These are phyloP conservation scores for Amaranthus cruentus DNA, from an alignment of 148 eudicot genomes.

Conservation along the genomic window DNA sequence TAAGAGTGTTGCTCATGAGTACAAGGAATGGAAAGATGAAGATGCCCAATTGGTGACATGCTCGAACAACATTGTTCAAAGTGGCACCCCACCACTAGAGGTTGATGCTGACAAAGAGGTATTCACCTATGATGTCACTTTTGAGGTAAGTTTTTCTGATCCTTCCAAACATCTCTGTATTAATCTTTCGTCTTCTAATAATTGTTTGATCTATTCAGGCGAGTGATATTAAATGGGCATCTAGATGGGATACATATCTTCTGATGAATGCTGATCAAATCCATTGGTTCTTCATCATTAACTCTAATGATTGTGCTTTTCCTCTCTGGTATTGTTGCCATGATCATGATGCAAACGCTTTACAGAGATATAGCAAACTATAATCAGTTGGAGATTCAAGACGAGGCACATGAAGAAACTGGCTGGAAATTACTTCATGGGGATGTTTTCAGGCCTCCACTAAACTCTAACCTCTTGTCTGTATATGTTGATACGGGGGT, in stretches of 20 bases:
- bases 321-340: slow-evolving; percentile 21
- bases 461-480: slow-evolving; percentile 10
- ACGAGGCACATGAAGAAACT: neutral
- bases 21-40: slow-evolving; percentile 57
- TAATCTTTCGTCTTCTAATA: too few relatives aligned
- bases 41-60: slow-evolving; percentile 50
- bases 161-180: too few relatives aligned
- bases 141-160: slow-evolving; percentile 35
- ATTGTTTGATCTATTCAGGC: neutral
- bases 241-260: slow-evolving; percentile 21
- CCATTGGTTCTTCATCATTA: neutral
- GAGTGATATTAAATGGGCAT: slow-evolving; percentile 21
- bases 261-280: neutral
- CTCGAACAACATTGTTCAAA: slow-evolving; percentile 39
- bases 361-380: slow-evolving; percentile 21
- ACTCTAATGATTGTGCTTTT: slow-evolving; percentile 21
- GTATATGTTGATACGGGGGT: slow-evolving; percentile 18
- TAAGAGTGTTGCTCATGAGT: slow-evolving; percentile 52
- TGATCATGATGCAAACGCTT: slow-evolving; percentile 23
- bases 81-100: slow-evolving; percentile 51
- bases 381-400: slow-evolving; percentile 17
- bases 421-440: slow-evolving; percentile 22
- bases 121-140: slow-evolving; percentile 53
- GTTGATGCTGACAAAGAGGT: slow-evolving; percentile 46
- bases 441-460: slow-evolving; percentile 21